Percentiles rank a stretch among this genome's conserved stretches.
phyloP scores from a whole-genome alignment of 139 green algal species.

The Chlamydomonas schloesseri region DNA sequence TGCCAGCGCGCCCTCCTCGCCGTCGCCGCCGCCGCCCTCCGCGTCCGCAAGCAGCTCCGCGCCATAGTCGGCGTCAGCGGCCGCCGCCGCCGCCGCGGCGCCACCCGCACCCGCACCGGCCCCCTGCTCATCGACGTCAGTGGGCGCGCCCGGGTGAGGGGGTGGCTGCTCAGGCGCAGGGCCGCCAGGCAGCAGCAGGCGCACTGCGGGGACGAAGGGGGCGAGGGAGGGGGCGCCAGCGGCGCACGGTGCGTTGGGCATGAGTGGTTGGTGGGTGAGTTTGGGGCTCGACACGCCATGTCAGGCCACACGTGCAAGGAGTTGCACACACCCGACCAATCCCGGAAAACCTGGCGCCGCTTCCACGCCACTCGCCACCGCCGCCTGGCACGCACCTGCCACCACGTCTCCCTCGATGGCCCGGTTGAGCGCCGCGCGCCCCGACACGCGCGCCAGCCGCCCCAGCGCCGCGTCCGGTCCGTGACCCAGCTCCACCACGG shows the following conservation, averaged over 20 bases:
- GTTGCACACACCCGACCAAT: too few species aligned
- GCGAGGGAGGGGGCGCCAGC: too few species aligned
- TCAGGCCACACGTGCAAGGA: too few species aligned
- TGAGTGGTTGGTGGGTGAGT: too few species aligned
- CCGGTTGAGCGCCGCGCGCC: constrained; percentile 56
- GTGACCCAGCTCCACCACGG: constrained; percentile 44
- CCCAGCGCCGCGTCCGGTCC: constrained; percentile 32
- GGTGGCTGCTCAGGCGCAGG: neutral
- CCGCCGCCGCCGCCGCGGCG: neutral
- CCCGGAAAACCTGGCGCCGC: too few species aligned
- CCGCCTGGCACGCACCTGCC: constrained; percentile 47
- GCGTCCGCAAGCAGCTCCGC: constrained; percentile 25
- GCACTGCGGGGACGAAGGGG: neutral
- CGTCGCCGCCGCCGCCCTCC: constrained; percentile 5
- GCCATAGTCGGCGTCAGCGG: constrained; percentile 17
- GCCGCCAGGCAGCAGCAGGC: neutral
- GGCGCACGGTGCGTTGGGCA: too few species aligned
- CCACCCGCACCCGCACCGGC: neutral
- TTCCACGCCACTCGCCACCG: too few species aligned
- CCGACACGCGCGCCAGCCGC: constrained; percentile 52
- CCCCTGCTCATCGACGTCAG: neutral
- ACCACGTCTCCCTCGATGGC: constrained; percentile 67
- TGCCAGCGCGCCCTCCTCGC: constrained; percentile 36
- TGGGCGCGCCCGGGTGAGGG: neutral
- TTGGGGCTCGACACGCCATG: too few species aligned